These are phyloP conservation scores for Polyplosphaeria fusca DNA, from an alignment of 495 filamentous ascomycete species.

Conservation along the genomic window DNA sequence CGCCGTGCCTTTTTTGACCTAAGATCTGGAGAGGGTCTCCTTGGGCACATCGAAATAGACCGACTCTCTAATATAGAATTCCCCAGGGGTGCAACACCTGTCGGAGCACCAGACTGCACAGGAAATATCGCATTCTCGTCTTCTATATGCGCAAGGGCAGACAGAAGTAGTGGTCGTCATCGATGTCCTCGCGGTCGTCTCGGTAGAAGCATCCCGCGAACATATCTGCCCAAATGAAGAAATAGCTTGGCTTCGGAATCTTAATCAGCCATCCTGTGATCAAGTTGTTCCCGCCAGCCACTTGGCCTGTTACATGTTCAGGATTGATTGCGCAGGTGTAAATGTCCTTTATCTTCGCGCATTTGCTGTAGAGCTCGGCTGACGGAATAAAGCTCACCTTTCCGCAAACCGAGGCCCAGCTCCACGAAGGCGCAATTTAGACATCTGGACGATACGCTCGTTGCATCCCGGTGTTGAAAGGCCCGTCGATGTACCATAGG, in stretches of 20 bases:
- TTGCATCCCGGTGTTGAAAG: background rate
- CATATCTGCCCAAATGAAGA: background rate
- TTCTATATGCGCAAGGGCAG: background rate
- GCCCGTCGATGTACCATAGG: background rate
- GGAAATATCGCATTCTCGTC: background rate
- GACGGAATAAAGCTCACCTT: background rate
- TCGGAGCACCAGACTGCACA: background rate
- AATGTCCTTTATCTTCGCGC: background rate
- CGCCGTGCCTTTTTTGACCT: background rate
- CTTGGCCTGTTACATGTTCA: background rate
- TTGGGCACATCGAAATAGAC: background rate
- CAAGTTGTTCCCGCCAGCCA: background rate
- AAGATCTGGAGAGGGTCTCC: background rate
- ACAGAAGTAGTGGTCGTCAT: background rate
- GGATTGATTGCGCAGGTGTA: background rate
- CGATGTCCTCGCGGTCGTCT: background rate
- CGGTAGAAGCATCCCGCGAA: background rate
- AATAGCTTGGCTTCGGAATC: background rate
- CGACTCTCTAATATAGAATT: background rate
- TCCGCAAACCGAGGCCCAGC: background rate
- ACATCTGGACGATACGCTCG: background rate
- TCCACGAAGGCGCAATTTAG: background rate
- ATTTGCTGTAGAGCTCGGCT: background rate
- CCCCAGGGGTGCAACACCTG: background rate
- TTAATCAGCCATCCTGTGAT: background rate